These are phyloP conservation scores for Zygosaccharomyces pseudobailii DNA, from an alignment of 1,139 yeast genomes.

Conservation along the genomic window DNA sequence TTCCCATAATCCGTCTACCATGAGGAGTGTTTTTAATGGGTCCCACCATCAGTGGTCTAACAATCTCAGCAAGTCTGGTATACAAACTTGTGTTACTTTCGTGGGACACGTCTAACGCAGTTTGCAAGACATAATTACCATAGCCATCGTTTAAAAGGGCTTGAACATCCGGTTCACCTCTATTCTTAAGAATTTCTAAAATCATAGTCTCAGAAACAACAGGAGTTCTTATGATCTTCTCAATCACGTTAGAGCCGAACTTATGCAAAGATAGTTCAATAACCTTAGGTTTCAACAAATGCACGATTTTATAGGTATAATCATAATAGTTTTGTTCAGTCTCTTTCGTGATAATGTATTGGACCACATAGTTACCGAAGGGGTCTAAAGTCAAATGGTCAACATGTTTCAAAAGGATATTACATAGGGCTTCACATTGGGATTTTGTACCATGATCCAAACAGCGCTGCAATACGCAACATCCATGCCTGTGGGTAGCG, in stretches of 20 bases:
- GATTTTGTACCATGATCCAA: slow-evolving; percentile 73
- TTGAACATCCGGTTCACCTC: slow-evolving; percentile 43
- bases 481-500: slow-evolving; percentile 95
- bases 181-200: slow-evolving; percentile 43
- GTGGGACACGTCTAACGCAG: slow-evolving; percentile 71
- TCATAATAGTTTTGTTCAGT: slow-evolving; percentile 32
- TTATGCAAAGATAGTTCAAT: slow-evolving; percentile 69
- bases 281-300: slow-evolving; percentile 32
- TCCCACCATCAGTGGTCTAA: slow-evolving; percentile 55
- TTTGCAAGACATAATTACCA: slow-evolving; percentile 89
- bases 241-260: slow-evolving; percentile 94
- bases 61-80: slow-evolving; percentile 46
- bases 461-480: slow-evolving; percentile 94
- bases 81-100: slow-evolving; percentile 39
- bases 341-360: slow-evolving; percentile 71
- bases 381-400: slow-evolving; percentile 74
- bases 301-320: slow-evolving; percentile 33
- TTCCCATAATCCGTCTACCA: slow-evolving; percentile 72
- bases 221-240: slow-evolving; percentile 69
- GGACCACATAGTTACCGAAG: slow-evolving; percentile 94
- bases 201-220: slow-evolving; percentile 41
- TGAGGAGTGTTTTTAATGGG: slow-evolving; percentile 78
- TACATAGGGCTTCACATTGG: slow-evolving; percentile 41
- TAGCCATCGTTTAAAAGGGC: slow-evolving; percentile 52
- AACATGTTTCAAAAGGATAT: slow-evolving; percentile 32